A percentile compares a stretch with the other conserved stretches of the same genome.
Conservation (phyloP, 345 rosid genomes). For the Populus alba region DNA sequence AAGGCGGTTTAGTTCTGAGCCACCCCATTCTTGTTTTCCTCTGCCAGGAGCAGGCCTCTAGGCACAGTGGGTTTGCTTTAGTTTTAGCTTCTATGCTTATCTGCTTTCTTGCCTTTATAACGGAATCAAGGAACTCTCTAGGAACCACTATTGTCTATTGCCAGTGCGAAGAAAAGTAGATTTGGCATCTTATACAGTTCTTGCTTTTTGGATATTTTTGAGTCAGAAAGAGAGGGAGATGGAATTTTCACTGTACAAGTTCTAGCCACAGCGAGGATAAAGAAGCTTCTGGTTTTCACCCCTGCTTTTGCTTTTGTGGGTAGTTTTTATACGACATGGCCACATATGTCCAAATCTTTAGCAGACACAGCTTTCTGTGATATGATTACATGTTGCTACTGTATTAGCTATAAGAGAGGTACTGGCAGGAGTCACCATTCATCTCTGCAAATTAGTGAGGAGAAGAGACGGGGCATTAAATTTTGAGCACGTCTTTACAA, state of each 20-base stretch:
- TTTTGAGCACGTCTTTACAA: no score
- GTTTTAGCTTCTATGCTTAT: neutral
- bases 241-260: neutral
- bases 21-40: conserved; percentile 24
- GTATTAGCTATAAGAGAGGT: no score
- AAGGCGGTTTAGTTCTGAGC: conserved; percentile 28
- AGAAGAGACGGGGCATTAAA: no score
- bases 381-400: no score
- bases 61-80: neutral
- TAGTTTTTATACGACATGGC: neutral
- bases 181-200: conserved; percentile 6
- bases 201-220: neutral
- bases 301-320: neutral
- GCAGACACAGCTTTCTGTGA: conserved; percentile 7
- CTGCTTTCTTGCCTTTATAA: neutral
- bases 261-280: conserved; percentile 8
- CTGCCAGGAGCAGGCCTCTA: neutral
- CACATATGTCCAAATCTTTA: neutral
- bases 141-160: neutral
- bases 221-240: neutral
- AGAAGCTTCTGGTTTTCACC: conserved; percentile 19
- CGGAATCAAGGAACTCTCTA: neutral
- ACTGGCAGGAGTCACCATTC: no score
- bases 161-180: neutral
- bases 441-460: no score